Base-by-base conservation (phyloP, 805 yeast species). In the Candida patagonica region DNA sequence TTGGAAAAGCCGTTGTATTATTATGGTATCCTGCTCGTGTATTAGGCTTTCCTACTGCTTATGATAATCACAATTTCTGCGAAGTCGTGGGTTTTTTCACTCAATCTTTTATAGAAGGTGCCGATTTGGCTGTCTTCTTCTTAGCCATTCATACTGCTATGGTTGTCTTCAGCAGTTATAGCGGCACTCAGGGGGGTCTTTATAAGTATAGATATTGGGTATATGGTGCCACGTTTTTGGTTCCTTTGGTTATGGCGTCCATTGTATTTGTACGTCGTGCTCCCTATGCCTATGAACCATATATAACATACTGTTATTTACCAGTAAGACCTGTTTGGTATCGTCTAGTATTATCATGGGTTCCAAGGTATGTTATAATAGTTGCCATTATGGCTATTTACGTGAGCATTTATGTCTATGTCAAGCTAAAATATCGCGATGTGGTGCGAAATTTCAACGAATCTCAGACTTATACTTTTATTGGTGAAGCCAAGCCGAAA, bases 121-220 rank as follows among this genome's bases (percentile, higher is more conserved):
- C 88, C 1, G 96, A 87, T 59, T 54, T 85, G 26, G 87, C 92
- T 13, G 87, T 86, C 38, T 63, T 85, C 24, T 70, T 80, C 26
- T 81, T 87, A 61, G 95, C 96, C 1, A 60, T 86, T 12, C 95
- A 87, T 60, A 80, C 89, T 7, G 84, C 76, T 21, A 54, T 86
- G 31, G 62, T 85, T 23, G 80, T 87, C 4, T 82, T 84, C 57
- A 66, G 68, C 42, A 56, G 61, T 42, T 56, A 61, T 19, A 61
- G 61, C n/a, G 63, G 60, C 41, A 55, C 70, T 10, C 89, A 82
- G 59, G 94, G 89, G 10, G 95, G 95, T 0, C 64, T 87, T 9
- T 82, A 72, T 54, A 63, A 66, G 30, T 69, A 64, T 51, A 61
- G 94, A 43, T 63, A 62, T 48, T 66, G 63, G 40, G 76, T 86